Base-by-base conservation (phyloP, 139 green algal species). In the Chlorella vulgaris region DNA sequence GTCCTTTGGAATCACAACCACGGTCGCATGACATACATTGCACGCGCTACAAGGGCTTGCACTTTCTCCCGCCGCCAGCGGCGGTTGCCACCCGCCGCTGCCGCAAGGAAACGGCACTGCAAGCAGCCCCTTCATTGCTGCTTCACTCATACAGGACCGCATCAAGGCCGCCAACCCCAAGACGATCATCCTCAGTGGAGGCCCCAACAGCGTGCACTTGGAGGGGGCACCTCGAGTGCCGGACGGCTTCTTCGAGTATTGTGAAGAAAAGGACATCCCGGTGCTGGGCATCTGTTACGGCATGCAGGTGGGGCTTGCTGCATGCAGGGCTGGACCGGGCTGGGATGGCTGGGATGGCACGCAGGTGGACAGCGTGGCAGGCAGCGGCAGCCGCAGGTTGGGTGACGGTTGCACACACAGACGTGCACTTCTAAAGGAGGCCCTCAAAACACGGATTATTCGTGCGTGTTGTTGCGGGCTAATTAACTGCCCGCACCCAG, bases 211-310 rank as follows among this genome's bases (percentile, higher is more conserved):
- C 1, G 97, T 99, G 69, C 95, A 99, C 74, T 84, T 96, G 33
- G 90, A 95, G 60, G 95, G 92, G 33, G 92, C 96, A 0, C 95
- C 96, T 1, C 88, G 84, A 22, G 73, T 99, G 74, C 93, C 95
- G n/a, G 78, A 90, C 0, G 93, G 90, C 26, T 97, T 99, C 67
- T 96, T 97, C 35, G 90, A 95, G 2, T 97, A 93, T 65, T 89
- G 78, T 43, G 36, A 80, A 21, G 75, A 87, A 61, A 80, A 93
- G 3, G 76, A 76, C 13, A 92, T 98, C 26, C 90, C 94, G 0
- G 92, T 99, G 38, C 91, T 99, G 31, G 97, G 97, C 61, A 98
- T 99, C 75, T 99, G 97, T 89, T 99, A 99, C 78, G 97, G 96
- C 42, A 98, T 99, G 96, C 94, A 98, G 86, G 87, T 97, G 40